Base-by-base conservation (phyloP, 1,284 basidiomycete genomes). In the Cryptococcus sp. region DNA sequence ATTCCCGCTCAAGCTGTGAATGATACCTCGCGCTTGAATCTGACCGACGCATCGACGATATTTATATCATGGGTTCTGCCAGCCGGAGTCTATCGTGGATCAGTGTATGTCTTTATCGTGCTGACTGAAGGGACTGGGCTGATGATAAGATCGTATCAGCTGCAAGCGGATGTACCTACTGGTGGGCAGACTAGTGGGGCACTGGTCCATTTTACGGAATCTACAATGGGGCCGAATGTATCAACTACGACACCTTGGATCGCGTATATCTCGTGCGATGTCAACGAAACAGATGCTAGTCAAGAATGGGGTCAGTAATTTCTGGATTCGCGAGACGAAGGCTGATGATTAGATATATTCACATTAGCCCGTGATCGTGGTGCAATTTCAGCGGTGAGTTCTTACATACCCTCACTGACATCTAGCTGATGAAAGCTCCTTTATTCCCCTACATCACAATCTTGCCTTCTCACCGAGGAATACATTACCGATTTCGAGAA, bases 251-350 rank as follows among this genome's bases (percentile, higher is more conserved):
- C 89, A 0, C 89, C 90, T 7, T 93, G 89, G 88, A 87, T 93
- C 57, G 90, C 91, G 4, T 81, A 91, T 61, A 82, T 93, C 44
- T 82, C 82, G 11, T 93, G 90, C 70, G 89, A 91, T 65, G 66
- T 69, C 49, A 89, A 91, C 69, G 80, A 83, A 22, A 87, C 86
- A 4, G 73, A 80, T 55, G 77, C 81, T 16, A 72, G 62, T 48
- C 53, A 67, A n/a, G 65, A 70, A 42, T 66, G 61, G 60, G 70
- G 71, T 72, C 49, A 56, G 67, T 63, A 16, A 11, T 36, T 24
- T 25, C 14, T 18, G 2, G 21, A 14, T 22, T 37, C 19, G 11
- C n/a, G 7, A n/a, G 22, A 11, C 21, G 13, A 32, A 48, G 42
- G 52, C 43, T 37, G 37, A 41, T 13, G 13, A 3, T 24, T 50